Evolutionary conservation across 225 moss, liverwort and hornwort genomes (phyloP), one percentile per base, ranked within the genome.

Genomic region (Polytrichum formosum): DNA sequence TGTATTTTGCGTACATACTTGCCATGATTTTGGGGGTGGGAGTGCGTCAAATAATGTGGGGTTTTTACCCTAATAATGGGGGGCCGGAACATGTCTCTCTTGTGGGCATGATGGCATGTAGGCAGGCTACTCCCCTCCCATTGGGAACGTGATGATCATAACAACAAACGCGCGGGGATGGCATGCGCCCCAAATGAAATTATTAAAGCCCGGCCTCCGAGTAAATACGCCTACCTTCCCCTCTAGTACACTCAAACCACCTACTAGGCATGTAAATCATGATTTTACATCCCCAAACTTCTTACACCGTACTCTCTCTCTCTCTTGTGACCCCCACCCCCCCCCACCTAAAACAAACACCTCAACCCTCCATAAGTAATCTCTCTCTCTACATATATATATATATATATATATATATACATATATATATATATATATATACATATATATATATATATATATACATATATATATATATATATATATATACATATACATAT

Each of bases 241-340:
- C 53, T 6, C 26, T 10, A 27, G 74, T 74, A 81, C 77, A 71
- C 68, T 71, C 60, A 59, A 70, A 74, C 68, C 74, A 20, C 54
- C 71, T 74, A 74, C 54, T 16, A 46, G 10, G 46, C 2, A 35
- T 35, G 33, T 74, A 74, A 7, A 74, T 60, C 59, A 77, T 77
- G 71, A 71, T 54, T 64, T 74, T 61, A 70, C 26, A 1, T 26
- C 1, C 77, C 71, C 0, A 74, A 74, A 18, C 16, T 16, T 4
- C 16, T 16, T 4, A 26, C 26, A 63, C 62, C 1, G 20, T 58
- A 46, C 46, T 16, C 26, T 1, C 26, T 23, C 23, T 23, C 26
- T 26, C 26, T 26, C 13, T 46, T 46, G 46, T 46, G 4, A 4
- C 13, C 2, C 3, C 16, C 4, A 3, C 0, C 9, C 31, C 5